phyloP scores from a whole-genome alignment of 768 basidiomycete species.

The Fistulinella prunicolor region DNA sequence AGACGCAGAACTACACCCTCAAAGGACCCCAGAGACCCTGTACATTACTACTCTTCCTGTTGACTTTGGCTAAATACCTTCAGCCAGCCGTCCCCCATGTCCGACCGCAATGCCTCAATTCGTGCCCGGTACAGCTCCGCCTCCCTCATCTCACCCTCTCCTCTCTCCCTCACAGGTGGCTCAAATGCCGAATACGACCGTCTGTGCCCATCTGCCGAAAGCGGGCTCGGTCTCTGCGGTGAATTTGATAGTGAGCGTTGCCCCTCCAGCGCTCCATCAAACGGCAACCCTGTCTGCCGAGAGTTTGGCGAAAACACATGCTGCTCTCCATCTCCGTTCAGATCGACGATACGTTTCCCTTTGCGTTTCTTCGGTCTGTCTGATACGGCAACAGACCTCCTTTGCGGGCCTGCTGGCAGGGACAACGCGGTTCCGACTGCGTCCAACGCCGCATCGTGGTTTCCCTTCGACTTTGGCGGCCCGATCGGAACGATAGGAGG shows the following conservation, averaged over 20 bases:
- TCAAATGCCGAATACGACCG: constrained; percentile 56
- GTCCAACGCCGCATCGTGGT: constrained; percentile 20
- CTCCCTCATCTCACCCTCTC: constrained; percentile 39
- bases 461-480: constrained; percentile 15
- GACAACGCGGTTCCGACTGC: constrained; percentile 26
- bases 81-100: constrained; percentile 90
- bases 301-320: constrained; percentile 37
- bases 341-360: constrained; percentile 74
- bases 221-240: constrained; percentile 18
- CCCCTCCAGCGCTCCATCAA: no score
- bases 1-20: constrained; percentile 10
- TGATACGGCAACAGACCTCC: constrained; percentile 43
- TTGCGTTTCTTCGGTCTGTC: constrained; percentile 56
- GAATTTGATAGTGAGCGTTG: constrained; percentile 14
- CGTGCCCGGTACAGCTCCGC: constrained; percentile 72
- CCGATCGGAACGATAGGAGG: constrained; percentile 61
- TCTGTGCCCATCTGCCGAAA: constrained; percentile 12
- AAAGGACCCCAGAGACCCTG: constrained; percentile 33
- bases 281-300: no score
- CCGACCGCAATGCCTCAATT: constrained; percentile 79
- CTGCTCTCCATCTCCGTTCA: constrained; percentile 51
- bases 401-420: constrained; percentile 38
- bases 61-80: constrained; percentile 77
- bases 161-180: no score
- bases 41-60: no score